Percentiles rank a stretch among this genome's conserved stretches.
Evolutionary conservation across 129 eudicot genomes (phyloP).

Genomic region (Gnaphalium uliginosum): DNA sequence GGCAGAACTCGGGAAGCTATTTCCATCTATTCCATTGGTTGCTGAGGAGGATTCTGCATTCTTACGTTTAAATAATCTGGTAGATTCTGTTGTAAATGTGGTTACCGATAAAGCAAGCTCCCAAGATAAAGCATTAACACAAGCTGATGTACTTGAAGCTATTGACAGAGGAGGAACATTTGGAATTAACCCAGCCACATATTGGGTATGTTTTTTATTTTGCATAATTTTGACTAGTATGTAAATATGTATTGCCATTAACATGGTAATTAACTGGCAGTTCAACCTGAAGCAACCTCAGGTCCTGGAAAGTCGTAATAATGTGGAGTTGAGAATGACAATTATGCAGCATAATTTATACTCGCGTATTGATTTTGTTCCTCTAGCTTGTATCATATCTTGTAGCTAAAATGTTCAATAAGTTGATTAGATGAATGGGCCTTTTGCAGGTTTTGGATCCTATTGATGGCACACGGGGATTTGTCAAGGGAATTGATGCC

Average conservation of each 20-base stretch:
- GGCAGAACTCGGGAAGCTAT: conserved; percentile 69
- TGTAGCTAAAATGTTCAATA: neutral
- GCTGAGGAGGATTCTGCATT: conserved; percentile 98
- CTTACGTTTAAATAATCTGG: conserved; percentile 74
- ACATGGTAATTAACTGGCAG: no score
- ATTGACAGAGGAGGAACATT: conserved; percentile 94
- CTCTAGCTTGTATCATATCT: neutral
- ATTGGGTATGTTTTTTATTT: conserved; percentile 64
- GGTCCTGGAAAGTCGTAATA: neutral
- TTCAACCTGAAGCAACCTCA: neutral
- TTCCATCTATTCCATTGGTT: conserved; percentile 90
- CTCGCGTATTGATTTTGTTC: neutral
- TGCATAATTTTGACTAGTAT: conserved; percentile 1
- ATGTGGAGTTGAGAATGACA: conserved; percentile 6
- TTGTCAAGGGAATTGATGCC: conserved; percentile 78
- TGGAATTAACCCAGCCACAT: conserved; percentile 80
- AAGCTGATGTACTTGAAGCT: conserved; percentile 70
- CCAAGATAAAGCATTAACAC: conserved; percentile 41
- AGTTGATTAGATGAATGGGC: conserved; percentile 12
- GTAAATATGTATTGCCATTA: no score
- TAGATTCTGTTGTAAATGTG: conserved; percentile 59
- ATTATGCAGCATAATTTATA: neutral
- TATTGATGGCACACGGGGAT: conserved; percentile 96
- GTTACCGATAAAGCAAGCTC: conserved; percentile 52
- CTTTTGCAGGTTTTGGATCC: conserved; percentile 86